Evolutionary conservation across 371 early-diverging fungal species (phyloP), one percentile per base, ranked within the genome.

Genomic region (Apophysomyces variabilis): DNA sequence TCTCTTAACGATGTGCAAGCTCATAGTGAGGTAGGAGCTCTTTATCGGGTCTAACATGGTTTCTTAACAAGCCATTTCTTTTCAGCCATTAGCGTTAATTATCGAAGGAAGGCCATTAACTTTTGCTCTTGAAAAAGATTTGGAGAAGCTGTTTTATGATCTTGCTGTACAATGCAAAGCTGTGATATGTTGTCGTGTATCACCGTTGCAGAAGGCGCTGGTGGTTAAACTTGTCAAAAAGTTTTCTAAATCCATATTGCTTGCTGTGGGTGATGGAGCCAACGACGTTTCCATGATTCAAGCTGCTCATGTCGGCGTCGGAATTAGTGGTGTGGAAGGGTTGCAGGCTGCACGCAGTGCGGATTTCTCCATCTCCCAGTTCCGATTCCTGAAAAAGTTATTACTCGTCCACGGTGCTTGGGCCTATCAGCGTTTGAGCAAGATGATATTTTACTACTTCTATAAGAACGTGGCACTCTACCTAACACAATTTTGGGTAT

Each of bases 271-370:
- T 57, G 99, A 99, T 78, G 99, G 99, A 47, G 98, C 98, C 36
- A 99, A 99, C 71, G 99, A 99, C 74, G 98, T 99, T 9, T 89
- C 92, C 46, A 99, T 99, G 99, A 93, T 99, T 62, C 93, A 96
- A 77, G 94, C 94, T 18, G 96, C 99, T 3, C 96, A 98, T 74
- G 96, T 99, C 0, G 93, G 93, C 62, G 89, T 99, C 35, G 99
- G 99, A 58, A 99, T 99, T 64, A 93, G 93, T 64, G 99, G 99
- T 38, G 89, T 93, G 65, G 99, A 99, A 77, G 99, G 99, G 26
- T 85, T 96, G 44, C 98, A 97, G 69, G 99, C 99, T 5, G 93
- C 97, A 4, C 89, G 98, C 26, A 90, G 95, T 60, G 92, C 98
- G 0, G 99, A 99, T 80, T 98, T 96, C 76, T 92, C 96, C 41